These are phyloP conservation scores for Arctium minus DNA, from an alignment of 129 eudicot species.

Conservation along the genomic window DNA sequence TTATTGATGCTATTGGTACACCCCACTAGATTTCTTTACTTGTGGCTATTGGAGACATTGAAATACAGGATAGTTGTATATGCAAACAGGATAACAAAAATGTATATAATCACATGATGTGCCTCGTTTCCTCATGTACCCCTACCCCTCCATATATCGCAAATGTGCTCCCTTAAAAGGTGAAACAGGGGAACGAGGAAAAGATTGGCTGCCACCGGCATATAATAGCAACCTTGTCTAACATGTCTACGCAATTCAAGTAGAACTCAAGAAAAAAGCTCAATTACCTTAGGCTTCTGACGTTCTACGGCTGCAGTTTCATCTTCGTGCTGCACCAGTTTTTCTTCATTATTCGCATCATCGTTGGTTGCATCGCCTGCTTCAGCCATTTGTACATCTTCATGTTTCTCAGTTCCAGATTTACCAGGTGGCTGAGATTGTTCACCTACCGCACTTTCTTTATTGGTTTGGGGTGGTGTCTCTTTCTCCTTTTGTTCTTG, in stretches of 20 bases:
- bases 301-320: conserved; percentile 33
- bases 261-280: neutral
- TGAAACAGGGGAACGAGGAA: neutral
- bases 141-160: no score
- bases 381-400: conserved; percentile 36
- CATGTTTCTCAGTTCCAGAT: conserved; percentile 30
- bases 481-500: conserved; percentile 33
- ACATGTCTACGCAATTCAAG: neutral
- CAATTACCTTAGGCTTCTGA: conserved; percentile 61
- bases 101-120: no score
- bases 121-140: no score
- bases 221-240: neutral
- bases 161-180: neutral
- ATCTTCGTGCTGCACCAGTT: conserved; percentile 22
- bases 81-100: no score
- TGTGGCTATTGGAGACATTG: no score
- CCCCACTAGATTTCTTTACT: neutral
- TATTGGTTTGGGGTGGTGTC: conserved; percentile 12
- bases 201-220: neutral
- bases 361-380: conserved; percentile 28
- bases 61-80: no score
- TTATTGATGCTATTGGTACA: neutral
- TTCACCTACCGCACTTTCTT: conserved; percentile 44
- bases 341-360: conserved; percentile 30
- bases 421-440: conserved; percentile 34